phyloP scores from a whole-genome alignment of 2,329 filamentous ascomycete species.

The Rhexocercosporidium sp. region DNA sequence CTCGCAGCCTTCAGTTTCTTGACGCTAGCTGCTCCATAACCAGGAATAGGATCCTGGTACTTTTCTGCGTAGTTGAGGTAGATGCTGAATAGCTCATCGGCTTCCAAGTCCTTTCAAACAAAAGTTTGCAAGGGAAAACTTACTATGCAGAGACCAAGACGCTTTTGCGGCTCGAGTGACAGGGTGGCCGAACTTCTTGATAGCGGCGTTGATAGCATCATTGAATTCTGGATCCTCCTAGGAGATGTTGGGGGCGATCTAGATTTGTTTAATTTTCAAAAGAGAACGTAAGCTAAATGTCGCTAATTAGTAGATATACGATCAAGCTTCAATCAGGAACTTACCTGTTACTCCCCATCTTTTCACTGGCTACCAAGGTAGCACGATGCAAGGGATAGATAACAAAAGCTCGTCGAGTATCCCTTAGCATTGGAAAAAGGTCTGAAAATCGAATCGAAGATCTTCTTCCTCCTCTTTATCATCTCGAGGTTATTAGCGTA shows the following conservation, averaged over 20 bases:
- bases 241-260: not conserved
- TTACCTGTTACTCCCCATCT: constrained; percentile 9
- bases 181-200: not conserved
- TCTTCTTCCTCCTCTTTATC: constrained; percentile 1
- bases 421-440: not conserved
- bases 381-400: not conserved
- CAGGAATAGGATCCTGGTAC: constrained; percentile 47
- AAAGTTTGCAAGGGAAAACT: not conserved
- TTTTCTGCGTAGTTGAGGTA: constrained; percentile 49
- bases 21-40: constrained; percentile 49
- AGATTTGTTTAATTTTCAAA: too few species aligned
- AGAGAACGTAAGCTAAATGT: too few species aligned
- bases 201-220: not conserved
- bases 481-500: constrained; percentile 9
- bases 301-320: too few species aligned
- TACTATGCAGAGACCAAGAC: constrained; percentile 11
- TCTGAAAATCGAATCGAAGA: not conserved
- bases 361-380: not conserved
- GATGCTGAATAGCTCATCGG: not conserved
- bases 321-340: too few species aligned
- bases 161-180: constrained; percentile 6
- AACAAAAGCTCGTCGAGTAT: not conserved
- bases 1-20: constrained; percentile 41
- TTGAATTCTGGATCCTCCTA: constrained; percentile 11
- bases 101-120: not conserved